These are phyloP conservation scores for Mrakia gelida DNA, from an alignment of 768 basidiomycete species.

Conservation along the genomic window DNA sequence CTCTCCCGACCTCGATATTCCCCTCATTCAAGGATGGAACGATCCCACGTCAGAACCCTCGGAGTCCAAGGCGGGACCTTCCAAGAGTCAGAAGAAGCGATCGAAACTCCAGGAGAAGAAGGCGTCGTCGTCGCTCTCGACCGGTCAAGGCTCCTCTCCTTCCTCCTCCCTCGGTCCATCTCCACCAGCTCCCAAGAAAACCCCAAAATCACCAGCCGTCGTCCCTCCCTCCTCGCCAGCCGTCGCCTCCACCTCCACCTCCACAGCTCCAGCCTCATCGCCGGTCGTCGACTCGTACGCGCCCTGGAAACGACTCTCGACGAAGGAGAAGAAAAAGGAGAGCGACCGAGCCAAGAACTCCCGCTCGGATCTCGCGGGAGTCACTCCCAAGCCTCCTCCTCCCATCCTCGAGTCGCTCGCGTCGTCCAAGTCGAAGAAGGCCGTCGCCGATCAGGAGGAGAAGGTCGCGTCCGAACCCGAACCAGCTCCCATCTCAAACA, in stretches of 20 bases:
- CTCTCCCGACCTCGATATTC: neutral
- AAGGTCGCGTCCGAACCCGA: neutral
- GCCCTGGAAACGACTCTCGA: neutral
- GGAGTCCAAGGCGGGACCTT: neutral
- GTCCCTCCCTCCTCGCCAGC: neutral
- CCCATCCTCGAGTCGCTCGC: neutral
- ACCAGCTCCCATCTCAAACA: neutral
- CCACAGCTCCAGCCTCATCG: neutral
- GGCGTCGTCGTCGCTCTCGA: neutral
- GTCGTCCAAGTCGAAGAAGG: neutral
- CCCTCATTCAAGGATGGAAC: neutral
- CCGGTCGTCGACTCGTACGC: neutral
- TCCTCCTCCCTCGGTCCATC: neutral
- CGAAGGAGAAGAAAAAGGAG: constrained; percentile 3
- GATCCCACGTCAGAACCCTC: neutral
- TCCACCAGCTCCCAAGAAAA: neutral
- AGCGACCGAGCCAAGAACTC: neutral
- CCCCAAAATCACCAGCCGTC: neutral
- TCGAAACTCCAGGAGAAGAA: neutral
- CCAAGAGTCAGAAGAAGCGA: neutral
- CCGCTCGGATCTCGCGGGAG: neutral
- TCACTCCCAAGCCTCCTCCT: neutral
- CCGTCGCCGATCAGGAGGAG: neutral
- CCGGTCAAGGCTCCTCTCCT: neutral
- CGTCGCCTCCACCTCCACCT: neutral